Base-by-base conservation (phyloP, 257 asterid genomes). In the Asclepias syriaca region DNA sequence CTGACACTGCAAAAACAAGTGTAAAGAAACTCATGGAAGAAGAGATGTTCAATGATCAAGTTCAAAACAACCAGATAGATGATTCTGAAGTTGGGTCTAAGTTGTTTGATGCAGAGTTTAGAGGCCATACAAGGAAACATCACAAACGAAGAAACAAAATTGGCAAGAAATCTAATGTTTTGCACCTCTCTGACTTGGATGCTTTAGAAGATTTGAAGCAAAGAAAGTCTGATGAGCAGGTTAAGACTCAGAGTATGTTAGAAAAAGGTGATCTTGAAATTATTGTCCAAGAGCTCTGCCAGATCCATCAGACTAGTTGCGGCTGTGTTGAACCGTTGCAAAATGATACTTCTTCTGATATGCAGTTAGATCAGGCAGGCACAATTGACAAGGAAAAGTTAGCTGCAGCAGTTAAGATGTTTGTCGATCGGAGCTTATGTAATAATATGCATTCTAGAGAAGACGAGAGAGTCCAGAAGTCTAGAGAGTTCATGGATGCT, bases 1-100 rank as follows among this genome's bases (percentile, higher is more conserved):
- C 68, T 68, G 93, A 85, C 75, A 39, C 67, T 51, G 76, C 72
- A 59, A 84, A 69, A 85, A 83, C 90, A 60, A 95, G 97, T 70
- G 96, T 95, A 68, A 95, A 95, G 87, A 87, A 88, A 77, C 92
- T 95, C 72, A 95, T 95, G 91, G 99, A 92, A 83, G 95, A 87
- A 77, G 98, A 92, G 83, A 92, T 95, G 93, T 63, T 77, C 65
- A 75, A 70, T 4, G 94, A 92, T 84, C 81, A 78, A 74, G 81
- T 77, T 60, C 40, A 79, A 11, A 74, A 66, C 43, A 79, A 75
- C 43, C 88, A 69, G 70, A 66, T 65, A 15, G 73, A 76, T 61
- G 84, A 66, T 60, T 74, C 81, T 69, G 89, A 78, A 80, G 75
- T 19, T 16, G 84, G 75, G 43, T 73, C 46, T 21, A 82, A 71